phyloP scores from a whole-genome alignment of 306 rosid species.

The Pyrus pyrifolia region DNA sequence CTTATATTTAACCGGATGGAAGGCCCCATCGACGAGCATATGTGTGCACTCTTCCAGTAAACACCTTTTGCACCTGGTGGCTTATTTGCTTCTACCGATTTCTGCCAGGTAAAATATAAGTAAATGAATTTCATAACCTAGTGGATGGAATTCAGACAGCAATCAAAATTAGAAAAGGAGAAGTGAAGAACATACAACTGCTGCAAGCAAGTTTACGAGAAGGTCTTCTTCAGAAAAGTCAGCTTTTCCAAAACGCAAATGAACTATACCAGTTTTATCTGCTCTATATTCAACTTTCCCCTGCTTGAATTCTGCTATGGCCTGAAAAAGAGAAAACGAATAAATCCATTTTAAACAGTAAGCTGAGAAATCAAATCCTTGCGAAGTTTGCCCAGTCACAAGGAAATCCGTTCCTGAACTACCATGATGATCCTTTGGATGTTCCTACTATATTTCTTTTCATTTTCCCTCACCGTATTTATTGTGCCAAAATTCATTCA shows the following conservation, averaged over 20 bases:
- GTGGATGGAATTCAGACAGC: conserved; percentile 2
- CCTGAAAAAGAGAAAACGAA: conserved; percentile 36
- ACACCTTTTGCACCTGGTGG: conserved; percentile 94
- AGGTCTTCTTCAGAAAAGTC: conserved; percentile 90
- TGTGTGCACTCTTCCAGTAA: conserved; percentile 89
- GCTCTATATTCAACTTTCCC: conserved; percentile 98
- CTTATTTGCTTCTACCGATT: conserved; percentile 83
- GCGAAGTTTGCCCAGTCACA: neutral
- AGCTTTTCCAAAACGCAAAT: conserved; percentile 82
- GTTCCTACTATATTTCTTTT: neutral
- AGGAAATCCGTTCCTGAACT: neutral
- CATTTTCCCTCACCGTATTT: neutral
- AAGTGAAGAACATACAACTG: conserved; percentile 55
- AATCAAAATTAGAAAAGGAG: neutral
- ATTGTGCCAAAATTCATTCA: no score
- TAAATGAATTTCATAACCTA: neutral
- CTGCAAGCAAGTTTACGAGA: conserved; percentile 65
- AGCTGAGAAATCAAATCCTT: neutral
- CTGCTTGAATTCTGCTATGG: conserved; percentile 93
- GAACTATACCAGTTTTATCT: conserved; percentile 97
- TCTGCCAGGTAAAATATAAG: conserved; percentile 38
- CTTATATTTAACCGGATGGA: conserved; percentile 71
- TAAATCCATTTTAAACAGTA: neutral
- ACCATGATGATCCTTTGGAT: neutral
- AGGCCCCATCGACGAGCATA: conserved; percentile 99